Evolutionary conservation across 768 basidiomycete species (phyloP), one percentile per base, ranked within the genome.

Genomic region (Dictyophora rubrovolvata): DNA sequence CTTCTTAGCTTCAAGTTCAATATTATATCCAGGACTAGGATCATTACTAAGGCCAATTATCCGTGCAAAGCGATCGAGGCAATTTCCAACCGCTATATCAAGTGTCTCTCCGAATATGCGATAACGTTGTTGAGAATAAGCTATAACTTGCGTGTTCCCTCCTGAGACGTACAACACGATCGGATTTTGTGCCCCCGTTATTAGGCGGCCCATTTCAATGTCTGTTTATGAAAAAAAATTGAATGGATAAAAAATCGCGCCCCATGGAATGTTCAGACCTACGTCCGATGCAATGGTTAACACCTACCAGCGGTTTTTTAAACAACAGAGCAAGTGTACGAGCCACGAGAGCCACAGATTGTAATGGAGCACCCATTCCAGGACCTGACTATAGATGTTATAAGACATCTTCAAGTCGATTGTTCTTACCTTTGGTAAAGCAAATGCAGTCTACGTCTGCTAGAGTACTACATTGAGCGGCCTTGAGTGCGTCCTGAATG

Each of bases 221-320:
- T 99, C 96, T 98, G 68, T 23, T 14, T 42, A 14, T 36, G 37
- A 23, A 42, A 47, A 28, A 42, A 46, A 42, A 63, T 48, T 28
- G 46, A 34, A 37, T 48, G 33, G 54, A 18, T 22, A 10, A 18
- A 23, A 21, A 9, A 21, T 5, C 52, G 42, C 37, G 9, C 18
- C 50, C 53, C 57, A 49, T 54, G 17, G 58, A 16, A 54, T 34
- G 5, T 36, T 18, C 6, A 58, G 60, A 73, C 91, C 72, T 67
- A 98, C 96, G 96, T 53, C 96, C 96, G 34, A 99, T 85, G 66
- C 96, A 99, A 71, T 99, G 96, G 69, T 99, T 99, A n/a, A 98
- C 96, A 1, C 93, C 94, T 3, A 99, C 84, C 5, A 99, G 77
- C 2, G 96, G 95, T 67, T 96, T 98, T 65, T 82, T 72, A 70